Conservation (phyloP, 2,329 filamentous ascomycete genomes). For the Monosporascus sp. region DNA sequence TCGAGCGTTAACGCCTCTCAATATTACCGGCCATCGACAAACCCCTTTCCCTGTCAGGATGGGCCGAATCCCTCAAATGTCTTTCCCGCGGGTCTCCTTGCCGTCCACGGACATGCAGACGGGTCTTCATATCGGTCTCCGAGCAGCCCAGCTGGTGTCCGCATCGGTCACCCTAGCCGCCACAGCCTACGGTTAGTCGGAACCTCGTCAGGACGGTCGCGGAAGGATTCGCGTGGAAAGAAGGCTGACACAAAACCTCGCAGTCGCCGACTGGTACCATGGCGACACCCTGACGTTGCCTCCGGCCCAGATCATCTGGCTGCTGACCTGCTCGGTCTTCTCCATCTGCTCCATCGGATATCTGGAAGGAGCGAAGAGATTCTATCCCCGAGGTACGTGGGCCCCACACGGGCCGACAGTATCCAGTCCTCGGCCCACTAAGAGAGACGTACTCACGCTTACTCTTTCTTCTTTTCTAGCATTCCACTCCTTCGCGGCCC, state of each 20-base stretch:
- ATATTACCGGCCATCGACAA: neutral
- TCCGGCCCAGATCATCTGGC: constrained; percentile 53
- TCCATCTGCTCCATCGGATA: constrained; percentile 50
- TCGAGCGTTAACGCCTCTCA: too few relatives aligned
- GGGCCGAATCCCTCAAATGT: constrained; percentile 9
- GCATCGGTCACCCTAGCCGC: constrained; percentile 42
- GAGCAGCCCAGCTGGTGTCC: constrained; percentile 40
- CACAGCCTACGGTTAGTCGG: constrained; percentile 42
- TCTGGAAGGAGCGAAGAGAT: constrained; percentile 44
- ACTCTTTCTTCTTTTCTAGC: constrained; percentile 19
- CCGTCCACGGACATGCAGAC: constrained; percentile 27
- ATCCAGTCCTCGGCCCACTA: neutral
- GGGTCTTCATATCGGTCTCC: constrained; percentile 34
- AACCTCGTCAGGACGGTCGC: neutral
- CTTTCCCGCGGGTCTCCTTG: neutral
- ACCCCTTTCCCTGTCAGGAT: constrained; percentile 9
- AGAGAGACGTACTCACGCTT: neutral
- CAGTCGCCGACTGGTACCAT: constrained; percentile 58
- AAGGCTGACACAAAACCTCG: neutral
- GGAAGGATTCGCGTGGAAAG: neutral
- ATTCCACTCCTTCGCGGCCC: constrained; percentile 42
- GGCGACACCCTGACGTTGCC: constrained; percentile 46
- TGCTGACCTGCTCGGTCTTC: constrained; percentile 49
- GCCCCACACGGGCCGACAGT: neutral
- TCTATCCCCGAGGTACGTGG: constrained; percentile 34